Base-by-base conservation (phyloP, 2,329 filamentous ascomycete genomes). In the Alternaria novae-zelandiae region DNA sequence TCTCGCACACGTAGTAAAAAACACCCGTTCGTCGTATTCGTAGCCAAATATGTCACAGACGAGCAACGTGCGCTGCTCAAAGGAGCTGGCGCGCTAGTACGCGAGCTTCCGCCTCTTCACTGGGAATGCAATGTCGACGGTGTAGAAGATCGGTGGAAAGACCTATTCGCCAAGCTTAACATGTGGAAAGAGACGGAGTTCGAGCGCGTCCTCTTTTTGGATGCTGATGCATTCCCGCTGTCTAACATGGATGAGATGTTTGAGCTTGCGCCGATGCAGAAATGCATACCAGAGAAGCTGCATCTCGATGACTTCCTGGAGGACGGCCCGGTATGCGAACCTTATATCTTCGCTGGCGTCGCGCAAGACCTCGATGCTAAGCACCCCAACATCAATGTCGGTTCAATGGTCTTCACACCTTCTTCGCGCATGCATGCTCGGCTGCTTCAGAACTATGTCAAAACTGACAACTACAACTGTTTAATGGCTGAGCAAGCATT, bases 151-250 rank as follows among this genome's bases (percentile, higher is more conserved):
- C 67, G 78, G 2, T 79, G 76, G 74, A 73, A 70, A 56, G 75
- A 79, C 47, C 73, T 78, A 4, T 79, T 79, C 57, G 72, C 76
- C 6, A 79, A 79, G 49, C 68, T 79, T 17, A 70, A 78, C 63
- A 79, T 79, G 74, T 79, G 75, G 76, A 70, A 68, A 8, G 71
- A 78, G 54, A 75, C 70, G 0, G 69, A 75, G 3, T 79, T 78
- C 54, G 57, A 55, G n/a, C 71, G 70, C 20, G 73, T 79, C 15
- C 45, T 75, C 1, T 79, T 77, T 56, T 63, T 79, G 5, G 77
- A 79, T 51, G 76, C 74, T 0, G 77, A 79, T 56, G 77, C 77
- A 0, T 76, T 79, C 12, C 76, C 77, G 1, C 57, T 78, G 4
- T 54, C 63, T 0, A 74, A 74, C 28, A 67, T 78, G 36, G 77